phyloP scores from a whole-genome alignment of 495 filamentous ascomycete species.

The Tuber calosporum region DNA sequence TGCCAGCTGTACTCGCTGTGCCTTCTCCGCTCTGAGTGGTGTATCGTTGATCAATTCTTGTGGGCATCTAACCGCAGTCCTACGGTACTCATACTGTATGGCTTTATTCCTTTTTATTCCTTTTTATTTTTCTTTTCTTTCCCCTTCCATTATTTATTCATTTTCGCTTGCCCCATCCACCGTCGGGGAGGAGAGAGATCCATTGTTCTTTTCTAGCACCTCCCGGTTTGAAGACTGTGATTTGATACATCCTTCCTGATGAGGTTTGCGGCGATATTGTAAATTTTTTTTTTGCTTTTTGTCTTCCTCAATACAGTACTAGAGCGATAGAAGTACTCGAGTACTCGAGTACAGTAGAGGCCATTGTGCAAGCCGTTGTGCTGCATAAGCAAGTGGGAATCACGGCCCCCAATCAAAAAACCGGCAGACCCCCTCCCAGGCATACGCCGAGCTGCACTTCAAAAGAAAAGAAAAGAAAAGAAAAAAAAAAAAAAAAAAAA shows the following conservation, averaged over 20 bases:
- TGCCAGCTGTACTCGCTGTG: not conserved
- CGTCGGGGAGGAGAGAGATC: not conserved
- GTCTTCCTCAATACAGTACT: not conserved
- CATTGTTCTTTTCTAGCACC: not conserved
- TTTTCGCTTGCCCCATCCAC: not conserved
- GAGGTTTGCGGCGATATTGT: not conserved
- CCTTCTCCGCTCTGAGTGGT: not conserved
- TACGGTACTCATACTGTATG: not conserved
- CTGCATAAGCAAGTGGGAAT: conserved; percentile 3
- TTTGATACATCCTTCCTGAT: not conserved
- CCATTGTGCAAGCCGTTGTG: not conserved
- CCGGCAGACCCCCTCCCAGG: not conserved
- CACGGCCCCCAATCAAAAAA: not conserved
- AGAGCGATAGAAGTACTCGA: not conserved
- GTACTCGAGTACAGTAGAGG: no score
- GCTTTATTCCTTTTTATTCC: not conserved
- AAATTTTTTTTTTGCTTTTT: not conserved
- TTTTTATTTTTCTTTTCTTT: no score
- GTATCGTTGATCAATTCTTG: not conserved
- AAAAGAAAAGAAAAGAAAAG: not conserved
- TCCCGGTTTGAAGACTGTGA: not conserved
- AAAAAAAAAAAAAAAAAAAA: conserved; percentile 1
- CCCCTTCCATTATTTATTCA: no score
- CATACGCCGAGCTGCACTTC: not conserved
- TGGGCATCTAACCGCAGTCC: not conserved